These are phyloP conservation scores for Punctularia strigosozonata DNA, from an alignment of 768 basidiomycete genomes.

Conservation along the genomic window DNA sequence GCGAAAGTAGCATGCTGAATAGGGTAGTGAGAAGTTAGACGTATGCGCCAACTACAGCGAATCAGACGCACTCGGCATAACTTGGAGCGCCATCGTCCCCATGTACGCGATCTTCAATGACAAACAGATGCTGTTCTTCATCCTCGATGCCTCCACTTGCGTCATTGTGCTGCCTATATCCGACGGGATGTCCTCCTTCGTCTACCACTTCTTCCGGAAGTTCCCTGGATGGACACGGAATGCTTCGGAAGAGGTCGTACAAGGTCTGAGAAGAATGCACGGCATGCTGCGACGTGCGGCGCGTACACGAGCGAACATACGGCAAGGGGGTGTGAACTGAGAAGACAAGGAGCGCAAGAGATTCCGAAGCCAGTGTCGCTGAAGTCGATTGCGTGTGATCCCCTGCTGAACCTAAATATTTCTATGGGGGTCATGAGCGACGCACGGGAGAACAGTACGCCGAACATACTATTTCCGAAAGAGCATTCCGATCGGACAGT, in stretches of 20 bases:
- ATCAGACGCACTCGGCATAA: slow-evolving; percentile 33
- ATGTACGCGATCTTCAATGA: slow-evolving; percentile 37
- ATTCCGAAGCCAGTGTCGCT: neutral
- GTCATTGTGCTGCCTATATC: too few relatives aligned
- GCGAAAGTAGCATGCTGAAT: neutral
- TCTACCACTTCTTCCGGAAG: slow-evolving; percentile 29
- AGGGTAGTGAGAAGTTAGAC: neutral
- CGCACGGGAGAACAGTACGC: neutral
- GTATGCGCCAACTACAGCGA: slow-evolving; percentile 34
- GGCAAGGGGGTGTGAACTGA: slow-evolving; percentile 48
- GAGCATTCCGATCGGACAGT: slow-evolving; percentile 54
- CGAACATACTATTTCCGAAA: slow-evolving; percentile 27
- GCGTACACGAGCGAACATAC: slow-evolving; percentile 49
- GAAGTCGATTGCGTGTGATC: neutral
- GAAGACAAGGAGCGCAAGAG: slow-evolving; percentile 42
- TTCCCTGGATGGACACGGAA: slow-evolving; percentile 55
- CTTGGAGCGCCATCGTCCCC: slow-evolving; percentile 53
- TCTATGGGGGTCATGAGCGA: neutral
- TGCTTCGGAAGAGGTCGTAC: slow-evolving; percentile 40
- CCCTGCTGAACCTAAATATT: neutral
- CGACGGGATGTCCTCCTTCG: too few relatives aligned
- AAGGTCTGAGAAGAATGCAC: slow-evolving; percentile 65
- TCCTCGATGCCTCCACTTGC: slow-evolving; percentile 21
- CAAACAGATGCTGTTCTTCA: slow-evolving; percentile 6
- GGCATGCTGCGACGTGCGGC: slow-evolving; percentile 57